Percentiles rank a stretch among this genome's conserved stretches.
These are phyloP conservation scores for Boletus vermiculosoides DNA, from an alignment of 768 basidiomycete genomes.

Conservation along the genomic window DNA sequence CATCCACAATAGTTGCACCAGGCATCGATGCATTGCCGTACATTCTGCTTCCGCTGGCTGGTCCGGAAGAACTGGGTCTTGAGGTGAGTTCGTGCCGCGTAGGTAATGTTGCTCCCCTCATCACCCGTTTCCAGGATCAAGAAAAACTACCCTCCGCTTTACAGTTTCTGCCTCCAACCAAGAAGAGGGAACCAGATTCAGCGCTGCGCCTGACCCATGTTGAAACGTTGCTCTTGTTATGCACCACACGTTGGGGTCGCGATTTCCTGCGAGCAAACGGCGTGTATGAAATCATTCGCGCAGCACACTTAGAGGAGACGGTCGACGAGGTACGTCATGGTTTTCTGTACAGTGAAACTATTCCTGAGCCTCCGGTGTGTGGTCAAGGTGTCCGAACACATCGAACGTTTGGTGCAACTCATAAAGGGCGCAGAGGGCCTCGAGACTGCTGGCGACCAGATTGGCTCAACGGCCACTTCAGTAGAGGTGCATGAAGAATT, in stretches of 20 bases:
- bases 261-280: slow-evolving; percentile 77
- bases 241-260: slow-evolving; percentile 86
- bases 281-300: slow-evolving; percentile 82
- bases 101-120: not conserved
- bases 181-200: slow-evolving; percentile 77
- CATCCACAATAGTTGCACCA: slow-evolving; percentile 56
- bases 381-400: slow-evolving; percentile 74
- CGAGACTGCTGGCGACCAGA: slow-evolving; percentile 42
- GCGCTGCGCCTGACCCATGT: slow-evolving; percentile 77
- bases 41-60: slow-evolving; percentile 87
- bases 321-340: slow-evolving; percentile 63
- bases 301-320: slow-evolving; percentile 72
- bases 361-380: not conserved
- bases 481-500: slow-evolving; percentile 27
- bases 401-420: slow-evolving; percentile 86
- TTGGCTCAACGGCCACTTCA: slow-evolving; percentile 22
- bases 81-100: slow-evolving; percentile 52
- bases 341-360: not conserved
- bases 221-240: slow-evolving; percentile 87
- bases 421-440: slow-evolving; percentile 74
- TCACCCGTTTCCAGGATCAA: slow-evolving; percentile 61
- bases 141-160: slow-evolving; percentile 81
- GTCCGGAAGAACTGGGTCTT: slow-evolving; percentile 92
- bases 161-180: slow-evolving; percentile 85
- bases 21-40: slow-evolving; percentile 85